Base-by-base conservation (phyloP, 768 basidiomycete species). In the Holtermannia corniformis region DNA sequence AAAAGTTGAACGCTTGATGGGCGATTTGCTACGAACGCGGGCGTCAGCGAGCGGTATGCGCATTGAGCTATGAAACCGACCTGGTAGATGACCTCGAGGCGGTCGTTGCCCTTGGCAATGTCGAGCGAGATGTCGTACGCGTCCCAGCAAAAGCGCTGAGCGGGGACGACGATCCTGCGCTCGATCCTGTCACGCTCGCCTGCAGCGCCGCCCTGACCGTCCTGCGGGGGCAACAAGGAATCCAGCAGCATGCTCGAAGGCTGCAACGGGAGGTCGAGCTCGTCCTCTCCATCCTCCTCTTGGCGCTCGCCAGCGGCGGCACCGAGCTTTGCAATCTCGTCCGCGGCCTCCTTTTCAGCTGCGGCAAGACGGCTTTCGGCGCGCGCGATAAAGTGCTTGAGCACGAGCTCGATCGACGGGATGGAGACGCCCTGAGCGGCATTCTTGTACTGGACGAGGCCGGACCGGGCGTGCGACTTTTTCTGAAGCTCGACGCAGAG, bases 61-160 rank as follows among this genome's bases (percentile, higher is more conserved):
- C 46, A 41, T 16, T 19, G 44, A 14, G 21, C 20, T n/a, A n/a
- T n/a, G n/a, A n/a, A n/a, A 73, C 82, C 51, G 44, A 86, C 89
- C 79, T 96, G 93, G 75, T 99, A 99, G 57, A 97, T 88, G 16
- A 77, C 75, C 74, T 99, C 93, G 37, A 97, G 75, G 16, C 93
- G 77, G 16, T 89, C 86, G 66, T 95, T 96, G 70, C 95, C 93
- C 71, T 96, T 93, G 59, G 96, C 78, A 2, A 91, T 91, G 76
- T 97, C 93, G 41, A 99, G 76, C 1, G 86, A 89, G 19, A 89
- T 95, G 52, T 93, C 83, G 70, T 96, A 96, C 62, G 87, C 88
- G 77, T 97, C 93, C 91, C 92, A 97, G n/a, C 91, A 79, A 73
- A 96, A 95, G 69, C 92, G 91, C 68, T 97, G 84, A 84, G 91